Percentiles rank a stretch among this genome's conserved stretches.
These are phyloP conservation scores for Raphanus sativus DNA, from an alignment of 345 rosid genomes.

Conservation along the genomic window DNA sequence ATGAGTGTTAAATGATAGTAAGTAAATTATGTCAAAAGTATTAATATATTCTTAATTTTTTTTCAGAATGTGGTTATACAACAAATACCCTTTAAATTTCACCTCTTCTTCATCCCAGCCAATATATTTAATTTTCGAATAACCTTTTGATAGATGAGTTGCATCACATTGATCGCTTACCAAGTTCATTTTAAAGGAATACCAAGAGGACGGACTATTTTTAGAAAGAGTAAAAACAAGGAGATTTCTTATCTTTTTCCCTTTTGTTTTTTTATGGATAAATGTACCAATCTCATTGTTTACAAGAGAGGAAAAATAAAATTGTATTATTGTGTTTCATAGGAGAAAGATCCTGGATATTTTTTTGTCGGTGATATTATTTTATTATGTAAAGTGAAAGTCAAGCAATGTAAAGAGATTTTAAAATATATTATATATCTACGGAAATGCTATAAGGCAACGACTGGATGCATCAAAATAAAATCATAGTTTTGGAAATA, in stretches of 20 bases:
- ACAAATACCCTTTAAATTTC: neutral
- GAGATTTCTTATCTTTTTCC: neutral
- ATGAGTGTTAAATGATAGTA: neutral
- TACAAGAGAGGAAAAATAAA: neutral
- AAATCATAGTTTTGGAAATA: too few species aligned
- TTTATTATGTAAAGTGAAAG: too few species aligned
- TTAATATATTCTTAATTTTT: neutral
- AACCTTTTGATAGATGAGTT: neutral
- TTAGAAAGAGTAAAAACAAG: neutral
- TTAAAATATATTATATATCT: too few species aligned
- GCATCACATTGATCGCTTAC: neutral
- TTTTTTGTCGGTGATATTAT: too few species aligned
- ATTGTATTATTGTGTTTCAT: neutral
- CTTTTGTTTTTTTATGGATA: too few species aligned
- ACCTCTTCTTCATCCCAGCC: neutral
- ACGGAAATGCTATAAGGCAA: too few species aligned
- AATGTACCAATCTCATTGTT: neutral
- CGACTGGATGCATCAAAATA: too few species aligned
- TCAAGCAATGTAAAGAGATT: too few species aligned
- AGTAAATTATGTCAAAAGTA: neutral
- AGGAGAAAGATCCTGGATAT: neutral
- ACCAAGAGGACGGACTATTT: neutral
- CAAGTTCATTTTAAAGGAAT: neutral
- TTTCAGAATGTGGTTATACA: neutral
- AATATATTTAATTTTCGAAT: too few species aligned